phyloP scores from a whole-genome alignment of 208 protist genomes.

The Leptomonas pyrrhocoris region DNA sequence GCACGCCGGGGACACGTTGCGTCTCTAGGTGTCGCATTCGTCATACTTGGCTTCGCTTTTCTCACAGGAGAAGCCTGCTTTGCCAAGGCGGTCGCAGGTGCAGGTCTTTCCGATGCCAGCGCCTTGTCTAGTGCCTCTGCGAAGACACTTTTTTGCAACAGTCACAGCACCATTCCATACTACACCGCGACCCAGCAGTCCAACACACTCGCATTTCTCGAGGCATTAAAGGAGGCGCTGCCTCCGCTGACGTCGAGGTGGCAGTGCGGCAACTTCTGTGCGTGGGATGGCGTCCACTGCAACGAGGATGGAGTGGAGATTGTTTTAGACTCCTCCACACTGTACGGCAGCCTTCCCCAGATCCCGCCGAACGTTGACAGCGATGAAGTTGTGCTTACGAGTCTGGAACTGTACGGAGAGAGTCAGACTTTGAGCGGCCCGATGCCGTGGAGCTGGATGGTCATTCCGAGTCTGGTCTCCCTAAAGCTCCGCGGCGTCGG shows the following conservation, averaged over 20 bases:
- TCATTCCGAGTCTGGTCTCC: slow-evolving; percentile 6
- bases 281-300: slow-evolving; percentile 8
- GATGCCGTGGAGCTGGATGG: slow-evolving; percentile 11
- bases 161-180: not conserved
- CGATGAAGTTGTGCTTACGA: not conserved
- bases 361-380: not conserved
- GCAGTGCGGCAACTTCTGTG: slow-evolving; percentile 7
- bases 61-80: no score
- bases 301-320: not conserved
- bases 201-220: slow-evolving; percentile 3
- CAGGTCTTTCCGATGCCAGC: no score
- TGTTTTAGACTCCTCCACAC: not conserved
- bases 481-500: slow-evolving; percentile 6
- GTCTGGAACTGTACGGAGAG: slow-evolving; percentile 3
- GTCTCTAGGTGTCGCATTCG: no score
- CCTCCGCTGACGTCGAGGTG: not conserved
- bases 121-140: not conserved
- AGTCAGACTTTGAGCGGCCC: slow-evolving; percentile 1
- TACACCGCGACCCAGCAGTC: not conserved
- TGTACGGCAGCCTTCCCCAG: slow-evolving; percentile 13
- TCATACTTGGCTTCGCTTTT: no score
- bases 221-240: not conserved
- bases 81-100: no score
- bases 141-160: not conserved
- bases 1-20: no score